Evolutionary conservation across 179 eudicot species (phyloP), one percentile per base, ranked within the genome.

Genomic region (Spinacia oleracea): DNA sequence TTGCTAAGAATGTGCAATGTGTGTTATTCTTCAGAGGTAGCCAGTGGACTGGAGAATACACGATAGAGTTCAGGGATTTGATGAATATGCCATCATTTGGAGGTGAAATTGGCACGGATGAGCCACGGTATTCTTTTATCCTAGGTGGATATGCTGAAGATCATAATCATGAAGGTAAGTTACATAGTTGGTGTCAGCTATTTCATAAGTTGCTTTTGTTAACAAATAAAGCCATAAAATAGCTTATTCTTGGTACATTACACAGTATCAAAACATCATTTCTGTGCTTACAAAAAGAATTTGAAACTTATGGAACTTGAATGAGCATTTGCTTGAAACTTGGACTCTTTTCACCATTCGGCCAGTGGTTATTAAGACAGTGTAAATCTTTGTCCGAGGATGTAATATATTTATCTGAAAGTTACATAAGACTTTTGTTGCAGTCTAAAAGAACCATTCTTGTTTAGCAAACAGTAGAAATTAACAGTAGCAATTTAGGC

Each of bases 61-160:
- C 86, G 10, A 81, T 85, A 85, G 98, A 91, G 75, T 96, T 96
- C 82, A 80, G 88, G 71, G 88, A 90, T 82, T 78, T 96, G 81
- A 82, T 93, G 60, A 74, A 85, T 81, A 80, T 84, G 80, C 67
- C 89, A 31, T 83, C 90, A 15, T 80, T 73, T 63, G 87, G 79
- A 77, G 72, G 56, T 46, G 78, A 70, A 74, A 65, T 73, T 21
- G 80, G 76, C 31, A 64, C 81, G 38, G 83, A 84, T 79, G 97
- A 89, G 88, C 96, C 96, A 45, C 87, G 99, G 48, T 96, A 85
- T 87, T 96, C 99, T 31, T 91, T 96, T 81, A 80, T 96, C 82
- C 85, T 83, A 78, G 99, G 99, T 69, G 96, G 97, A 77, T 96
- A 93, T 81, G 94, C 90, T 12, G 96, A 92, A 85, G 96, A 93